Conservation (phyloP, 73 alveolate species). For the Paramecium tetraurelia region DNA sequence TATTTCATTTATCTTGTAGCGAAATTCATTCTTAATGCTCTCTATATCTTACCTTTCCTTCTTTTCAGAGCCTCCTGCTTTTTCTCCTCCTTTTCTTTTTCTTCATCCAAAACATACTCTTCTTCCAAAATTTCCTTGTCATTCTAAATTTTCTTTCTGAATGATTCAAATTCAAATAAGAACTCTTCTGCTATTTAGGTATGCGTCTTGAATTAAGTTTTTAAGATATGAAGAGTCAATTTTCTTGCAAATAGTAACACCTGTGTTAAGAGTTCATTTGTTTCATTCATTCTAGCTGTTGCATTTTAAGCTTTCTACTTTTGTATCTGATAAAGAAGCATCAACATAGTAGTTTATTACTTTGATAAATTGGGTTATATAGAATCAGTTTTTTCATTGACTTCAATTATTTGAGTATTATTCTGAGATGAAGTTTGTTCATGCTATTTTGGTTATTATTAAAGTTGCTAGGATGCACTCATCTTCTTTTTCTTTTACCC, state of each 20-base stretch:
- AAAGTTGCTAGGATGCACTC: neutral
- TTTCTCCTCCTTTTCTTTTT: conserved; percentile 56
- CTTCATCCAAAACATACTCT: conserved; percentile 40
- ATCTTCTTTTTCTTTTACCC: neutral
- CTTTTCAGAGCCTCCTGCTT: neutral
- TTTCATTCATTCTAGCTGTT: conserved; percentile 39
- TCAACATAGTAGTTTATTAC: conserved; percentile 23
- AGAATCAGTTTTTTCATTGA: neutral
- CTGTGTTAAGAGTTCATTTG: conserved; percentile 8
- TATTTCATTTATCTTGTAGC: neutral
- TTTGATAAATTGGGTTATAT: conserved; percentile 22
- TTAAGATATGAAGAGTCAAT: conserved; percentile 30
- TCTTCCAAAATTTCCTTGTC: conserved; percentile 41
- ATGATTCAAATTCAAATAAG: conserved; percentile 21
- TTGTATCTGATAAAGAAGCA: conserved; percentile 44
- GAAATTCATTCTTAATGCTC: conserved; percentile 17
- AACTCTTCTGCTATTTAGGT: conserved; percentile 47
- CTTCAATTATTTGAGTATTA: neutral
- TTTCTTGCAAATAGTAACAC: conserved; percentile 21
- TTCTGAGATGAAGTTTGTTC: neutral
- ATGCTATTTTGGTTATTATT: neutral
- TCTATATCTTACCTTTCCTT: conserved; percentile 31
- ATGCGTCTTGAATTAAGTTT: conserved; percentile 54
- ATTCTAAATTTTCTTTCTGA: conserved; percentile 44
- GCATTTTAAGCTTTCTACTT: conserved; percentile 18